Conservation (phyloP, 2,329 filamentous ascomycete species). For the Leptosphaerulina australis region DNA sequence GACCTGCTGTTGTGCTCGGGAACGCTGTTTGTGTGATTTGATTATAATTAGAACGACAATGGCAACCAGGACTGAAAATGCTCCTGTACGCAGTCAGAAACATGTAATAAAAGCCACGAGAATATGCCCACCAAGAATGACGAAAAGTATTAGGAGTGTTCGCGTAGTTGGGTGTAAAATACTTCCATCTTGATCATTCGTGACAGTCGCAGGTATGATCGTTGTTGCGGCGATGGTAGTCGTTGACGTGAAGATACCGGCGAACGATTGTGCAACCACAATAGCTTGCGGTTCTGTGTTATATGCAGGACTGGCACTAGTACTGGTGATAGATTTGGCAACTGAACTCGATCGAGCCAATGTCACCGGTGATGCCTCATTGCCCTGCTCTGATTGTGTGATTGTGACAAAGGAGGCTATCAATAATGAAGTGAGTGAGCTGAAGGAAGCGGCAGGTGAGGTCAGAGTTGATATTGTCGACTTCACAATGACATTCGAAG, state of each 20-base stretch:
- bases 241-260: not conserved
- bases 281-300: not conserved
- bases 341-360: not conserved
- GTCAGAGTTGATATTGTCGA: not conserved
- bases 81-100: not conserved
- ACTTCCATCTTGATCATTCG: not conserved
- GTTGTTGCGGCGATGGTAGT: not conserved
- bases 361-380: not conserved
- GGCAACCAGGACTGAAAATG: constrained; percentile 4
- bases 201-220: not conserved
- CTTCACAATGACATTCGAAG: not conserved
- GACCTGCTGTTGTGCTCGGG: not conserved
- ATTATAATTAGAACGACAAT: constrained; percentile 2
- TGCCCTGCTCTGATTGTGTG: constrained; percentile 3
- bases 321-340: not conserved
- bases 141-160: constrained; percentile 4
- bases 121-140: constrained; percentile 4
- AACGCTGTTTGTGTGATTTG: not conserved
- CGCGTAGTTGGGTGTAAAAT: constrained; percentile 5
- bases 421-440: too few relatives aligned
- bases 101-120: too few relatives aligned
- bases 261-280: not conserved
- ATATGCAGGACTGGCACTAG: not conserved
- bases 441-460: not conserved
- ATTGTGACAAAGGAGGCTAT: constrained; percentile 9